phyloP scores from a whole-genome alignment of 2,329 filamentous ascomycete species.

The Trichoderma oligosporum region DNA sequence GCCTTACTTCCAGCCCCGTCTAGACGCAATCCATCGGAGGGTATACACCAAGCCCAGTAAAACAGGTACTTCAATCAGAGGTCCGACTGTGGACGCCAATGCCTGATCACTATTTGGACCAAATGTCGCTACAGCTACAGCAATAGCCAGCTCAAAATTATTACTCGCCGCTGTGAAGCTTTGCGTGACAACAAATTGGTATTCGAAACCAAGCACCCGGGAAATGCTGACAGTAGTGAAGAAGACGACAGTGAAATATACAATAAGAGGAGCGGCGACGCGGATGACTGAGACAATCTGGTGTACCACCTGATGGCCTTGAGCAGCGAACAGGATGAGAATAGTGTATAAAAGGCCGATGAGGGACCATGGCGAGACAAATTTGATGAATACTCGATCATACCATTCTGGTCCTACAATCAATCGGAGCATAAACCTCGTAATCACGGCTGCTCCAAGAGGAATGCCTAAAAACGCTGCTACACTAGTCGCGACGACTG shows the following conservation, averaged over 20 bases:
- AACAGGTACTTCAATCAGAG: conserved; percentile 82
- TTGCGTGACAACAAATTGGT: conserved; percentile 67
- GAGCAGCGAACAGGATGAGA: conserved; percentile 77
- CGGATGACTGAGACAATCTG: conserved; percentile 80
- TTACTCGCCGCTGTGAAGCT: conserved; percentile 89
- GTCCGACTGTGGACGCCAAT: conserved; percentile 76
- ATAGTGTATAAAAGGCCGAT: conserved; percentile 86
- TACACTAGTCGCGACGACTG: conserved; percentile 71
- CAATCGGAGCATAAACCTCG: conserved; percentile 59
- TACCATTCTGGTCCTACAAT: conserved; percentile 59
- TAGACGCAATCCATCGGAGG: conserved; percentile 55
- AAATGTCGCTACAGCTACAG: conserved; percentile 78
- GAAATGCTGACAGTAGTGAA: conserved; percentile 61
- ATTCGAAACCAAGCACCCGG: conserved; percentile 67
- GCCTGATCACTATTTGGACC: conserved; percentile 76
- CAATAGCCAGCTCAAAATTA: conserved; percentile 90
- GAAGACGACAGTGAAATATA: conserved; percentile 79
- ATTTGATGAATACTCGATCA: conserved; percentile 64
- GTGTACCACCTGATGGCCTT: conserved; percentile 71
- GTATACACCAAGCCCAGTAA: conserved; percentile 73
- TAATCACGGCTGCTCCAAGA: conserved; percentile 73
- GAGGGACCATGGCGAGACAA: conserved; percentile 68
- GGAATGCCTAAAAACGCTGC: conserved; percentile 84
- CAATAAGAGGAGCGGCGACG: conserved; percentile 73
- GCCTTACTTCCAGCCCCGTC: conserved; percentile 49